phyloP scores from a whole-genome alignment of 2,329 filamentous ascomycete species.

The Berkeleyomyces rouxiae region DNA sequence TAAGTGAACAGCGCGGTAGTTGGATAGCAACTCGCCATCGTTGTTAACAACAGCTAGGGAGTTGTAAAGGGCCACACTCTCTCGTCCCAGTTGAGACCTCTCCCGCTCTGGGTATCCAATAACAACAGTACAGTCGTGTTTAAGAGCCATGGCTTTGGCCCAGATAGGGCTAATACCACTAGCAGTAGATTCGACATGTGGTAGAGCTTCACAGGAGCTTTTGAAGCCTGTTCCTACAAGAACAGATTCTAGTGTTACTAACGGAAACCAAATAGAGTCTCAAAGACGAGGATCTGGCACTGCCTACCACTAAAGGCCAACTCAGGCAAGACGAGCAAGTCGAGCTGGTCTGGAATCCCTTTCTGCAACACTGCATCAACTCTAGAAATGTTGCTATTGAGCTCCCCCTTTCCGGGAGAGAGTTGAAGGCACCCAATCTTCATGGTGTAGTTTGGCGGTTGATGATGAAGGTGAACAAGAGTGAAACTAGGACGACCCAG shows the following conservation, averaged over 20 bases:
- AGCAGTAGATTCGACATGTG: slow-evolving; percentile 44
- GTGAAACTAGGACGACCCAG: background rate
- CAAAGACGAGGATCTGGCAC: background rate
- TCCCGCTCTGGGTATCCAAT: slow-evolving; percentile 48
- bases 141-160: slow-evolving; percentile 43
- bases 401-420: slow-evolving; percentile 49
- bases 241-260: background rate
- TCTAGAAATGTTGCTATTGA: slow-evolving; percentile 52
- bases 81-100: background rate
- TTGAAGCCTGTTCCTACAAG: slow-evolving; percentile 49
- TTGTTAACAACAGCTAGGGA: slow-evolving; percentile 28
- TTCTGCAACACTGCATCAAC: slow-evolving; percentile 43
- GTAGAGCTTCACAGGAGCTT: slow-evolving; percentile 41
- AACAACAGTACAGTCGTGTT: slow-evolving; percentile 43
- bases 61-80: slow-evolving; percentile 27
- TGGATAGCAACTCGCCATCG: slow-evolving; percentile 32
- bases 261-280: background rate
- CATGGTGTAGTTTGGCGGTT: slow-evolving; percentile 25
- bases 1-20: slow-evolving; percentile 37
- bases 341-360: slow-evolving; percentile 31
- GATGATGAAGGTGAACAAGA: background rate
- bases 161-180: slow-evolving; percentile 46
- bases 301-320: slow-evolving; percentile 35
- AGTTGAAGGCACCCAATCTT: slow-evolving; percentile 57
- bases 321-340: slow-evolving; percentile 51